phyloP scores from a whole-genome alignment of 768 basidiomycete species.

The Butyriboletus loyo region DNA sequence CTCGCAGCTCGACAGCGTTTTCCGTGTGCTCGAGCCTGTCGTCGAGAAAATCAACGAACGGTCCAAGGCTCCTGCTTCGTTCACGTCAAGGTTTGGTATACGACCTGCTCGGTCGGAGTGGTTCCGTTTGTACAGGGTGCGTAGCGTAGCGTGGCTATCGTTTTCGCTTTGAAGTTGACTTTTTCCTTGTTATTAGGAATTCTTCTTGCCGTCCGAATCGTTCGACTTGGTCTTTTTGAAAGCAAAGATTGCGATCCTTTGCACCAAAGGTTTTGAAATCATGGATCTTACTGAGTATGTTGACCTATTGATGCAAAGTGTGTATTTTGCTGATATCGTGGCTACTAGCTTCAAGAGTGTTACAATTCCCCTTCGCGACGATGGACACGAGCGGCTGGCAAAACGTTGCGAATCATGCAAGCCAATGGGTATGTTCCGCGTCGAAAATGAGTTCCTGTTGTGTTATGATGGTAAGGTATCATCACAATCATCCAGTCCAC shows the following conservation, averaged over 20 bases:
- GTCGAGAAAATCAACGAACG: conserved; percentile 82
- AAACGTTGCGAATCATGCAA: conserved; percentile 78
- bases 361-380: conserved; percentile 83
- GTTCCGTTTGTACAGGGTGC: conserved; percentile 86
- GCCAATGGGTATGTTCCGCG: conserved; percentile 88
- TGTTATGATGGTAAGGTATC: conserved; percentile 73
- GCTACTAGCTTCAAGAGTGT: conserved; percentile 72
- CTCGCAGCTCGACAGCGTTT: conserved; percentile 76
- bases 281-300: conserved; percentile 92
- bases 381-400: conserved; percentile 64
- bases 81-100: conserved; percentile 73
- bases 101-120: conserved; percentile 84
- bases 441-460: conserved; percentile 84
- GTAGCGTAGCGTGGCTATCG: conserved; percentile 14
- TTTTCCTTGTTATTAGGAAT: conserved; percentile 50
- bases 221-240: conserved; percentile 91
- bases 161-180: background rate
- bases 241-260: conserved; percentile 89
- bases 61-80: conserved; percentile 63
- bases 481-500: background rate
- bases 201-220: conserved; percentile 89
- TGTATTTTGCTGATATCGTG: background rate
- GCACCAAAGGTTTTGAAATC: conserved; percentile 94
- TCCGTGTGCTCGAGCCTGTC: conserved; percentile 98
- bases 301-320: background rate